Evolutionary conservation across 805 yeast genomes (phyloP).

Genomic region (Sugiyamaella marilandica): DNA sequence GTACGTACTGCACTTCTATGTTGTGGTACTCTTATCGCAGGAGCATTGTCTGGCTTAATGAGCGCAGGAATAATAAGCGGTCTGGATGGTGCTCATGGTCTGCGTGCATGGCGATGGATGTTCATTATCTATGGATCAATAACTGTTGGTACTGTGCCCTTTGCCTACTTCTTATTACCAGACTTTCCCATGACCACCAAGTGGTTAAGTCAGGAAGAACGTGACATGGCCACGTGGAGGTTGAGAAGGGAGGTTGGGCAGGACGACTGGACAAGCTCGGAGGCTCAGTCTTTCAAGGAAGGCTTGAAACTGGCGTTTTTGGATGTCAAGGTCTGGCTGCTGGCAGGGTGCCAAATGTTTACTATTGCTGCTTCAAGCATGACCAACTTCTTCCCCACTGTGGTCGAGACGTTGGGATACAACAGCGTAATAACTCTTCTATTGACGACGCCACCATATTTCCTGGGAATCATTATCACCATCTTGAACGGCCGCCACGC

Average conservation of each 20-base stretch:
- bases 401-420: constrained; percentile 53
- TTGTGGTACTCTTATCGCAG: constrained; percentile 45
- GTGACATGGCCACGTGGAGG: constrained; percentile 14
- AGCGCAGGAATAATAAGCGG: constrained; percentile 42
- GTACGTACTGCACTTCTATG: constrained; percentile 35
- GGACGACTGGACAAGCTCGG: constrained; percentile 1
- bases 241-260: constrained; percentile 14
- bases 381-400: constrained; percentile 57
- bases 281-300: background rate
- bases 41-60: constrained; percentile 48
- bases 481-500: constrained; percentile 46
- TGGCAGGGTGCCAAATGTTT: constrained; percentile 17
- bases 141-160: constrained; percentile 29
- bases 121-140: constrained; percentile 45
- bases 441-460: constrained; percentile 56
- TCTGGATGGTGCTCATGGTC: constrained; percentile 36
- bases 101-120: constrained; percentile 47
- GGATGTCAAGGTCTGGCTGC: constrained; percentile 23
- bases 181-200: constrained; percentile 44
- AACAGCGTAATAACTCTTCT: constrained; percentile 46
- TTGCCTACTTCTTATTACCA: constrained; percentile 41
- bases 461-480: constrained; percentile 47
- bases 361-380: constrained; percentile 55
- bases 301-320: constrained; percentile 17
- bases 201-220: constrained; percentile 17